Conservation (phyloP, 495 filamentous ascomycete species). For the Aspergillus nanangensis region DNA sequence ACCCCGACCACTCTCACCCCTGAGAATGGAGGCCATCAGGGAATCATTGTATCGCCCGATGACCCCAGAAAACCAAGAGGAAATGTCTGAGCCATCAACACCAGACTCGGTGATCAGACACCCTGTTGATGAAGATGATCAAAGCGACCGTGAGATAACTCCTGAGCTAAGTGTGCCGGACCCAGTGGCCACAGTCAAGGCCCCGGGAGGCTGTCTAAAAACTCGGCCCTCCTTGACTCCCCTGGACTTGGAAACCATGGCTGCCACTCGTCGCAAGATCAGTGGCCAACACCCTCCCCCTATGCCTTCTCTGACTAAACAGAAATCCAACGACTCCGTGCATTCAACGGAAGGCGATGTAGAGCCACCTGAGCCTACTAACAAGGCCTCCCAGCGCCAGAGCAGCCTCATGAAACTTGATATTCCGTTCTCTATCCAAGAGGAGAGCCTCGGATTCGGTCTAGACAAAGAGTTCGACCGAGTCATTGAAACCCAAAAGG, state of each 20-base stretch:
- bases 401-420: conserved; percentile 61
- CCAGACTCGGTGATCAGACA: conserved; percentile 94
- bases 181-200: conserved; percentile 82
- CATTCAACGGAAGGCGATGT: conserved; percentile 23
- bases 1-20: conserved; percentile 13
- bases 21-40: conserved; percentile 46
- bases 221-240: conserved; percentile 84
- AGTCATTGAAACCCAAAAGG: conserved; percentile 97
- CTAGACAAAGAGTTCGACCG: conserved; percentile 91
- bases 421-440: conserved; percentile 53
- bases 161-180: conserved; percentile 64
- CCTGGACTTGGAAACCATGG: conserved; percentile 81
- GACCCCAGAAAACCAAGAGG: conserved; percentile 58
- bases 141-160: conserved; percentile 21
- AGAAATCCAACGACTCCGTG: conserved; percentile 28
- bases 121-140: conserved; percentile 41
- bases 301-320: conserved; percentile 45
- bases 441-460: conserved; percentile 66
- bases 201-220: conserved; percentile 82
- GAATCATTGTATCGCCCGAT: conserved; percentile 52
- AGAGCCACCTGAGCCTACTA: conserved; percentile 19
- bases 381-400: conserved; percentile 36
- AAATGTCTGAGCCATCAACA: conserved; percentile 63
- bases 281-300: conserved; percentile 66
- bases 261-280: conserved; percentile 77